phyloP scores from a whole-genome alignment of 2,329 filamentous ascomycete genomes.

The Scedosporium minutisporum region DNA sequence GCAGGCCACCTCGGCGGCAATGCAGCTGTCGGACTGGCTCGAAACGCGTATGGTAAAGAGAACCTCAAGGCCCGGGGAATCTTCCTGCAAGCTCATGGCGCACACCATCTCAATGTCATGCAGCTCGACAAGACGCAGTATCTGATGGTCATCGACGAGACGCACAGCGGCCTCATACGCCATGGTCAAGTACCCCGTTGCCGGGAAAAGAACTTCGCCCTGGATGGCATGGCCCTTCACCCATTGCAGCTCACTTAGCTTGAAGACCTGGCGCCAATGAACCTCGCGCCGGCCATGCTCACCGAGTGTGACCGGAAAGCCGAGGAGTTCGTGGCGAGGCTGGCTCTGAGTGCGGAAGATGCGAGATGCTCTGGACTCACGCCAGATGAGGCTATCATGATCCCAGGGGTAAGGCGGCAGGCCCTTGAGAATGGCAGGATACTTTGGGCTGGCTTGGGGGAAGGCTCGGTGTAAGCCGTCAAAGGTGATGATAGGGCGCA shows the following conservation, averaged over 20 bases:
- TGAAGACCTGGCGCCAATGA: constrained; percentile 14
- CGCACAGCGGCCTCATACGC: constrained; percentile 10
- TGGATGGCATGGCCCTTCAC: constrained; percentile 17
- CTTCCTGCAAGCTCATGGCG: no score
- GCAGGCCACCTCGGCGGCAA: background rate
- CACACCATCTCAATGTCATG: no score
- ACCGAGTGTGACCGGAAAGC: constrained; percentile 5
- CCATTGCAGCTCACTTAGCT: constrained; percentile 20
- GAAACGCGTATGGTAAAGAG: no score
- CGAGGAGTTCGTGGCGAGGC: constrained; percentile 17
- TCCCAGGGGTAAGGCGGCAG: no score
- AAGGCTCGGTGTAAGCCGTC: no score
- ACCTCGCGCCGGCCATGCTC: constrained; percentile 7
- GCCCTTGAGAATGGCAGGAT: no score
- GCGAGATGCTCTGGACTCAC: no score
- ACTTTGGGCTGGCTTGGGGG: no score
- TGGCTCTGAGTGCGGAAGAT: constrained; percentile 6
- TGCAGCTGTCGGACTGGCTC: background rate
- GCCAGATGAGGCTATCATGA: no score
- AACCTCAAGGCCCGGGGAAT: no score
- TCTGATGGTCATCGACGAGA: background rate
- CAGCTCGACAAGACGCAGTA: background rate
- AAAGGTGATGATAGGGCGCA: no score
- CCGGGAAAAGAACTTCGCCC: constrained; percentile 23
- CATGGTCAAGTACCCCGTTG: constrained; percentile 26